Evolutionary conservation across 2,329 filamentous ascomycete genomes (phyloP), one percentile per base, ranked within the genome.

Genomic region (Calonectria naviculata): DNA sequence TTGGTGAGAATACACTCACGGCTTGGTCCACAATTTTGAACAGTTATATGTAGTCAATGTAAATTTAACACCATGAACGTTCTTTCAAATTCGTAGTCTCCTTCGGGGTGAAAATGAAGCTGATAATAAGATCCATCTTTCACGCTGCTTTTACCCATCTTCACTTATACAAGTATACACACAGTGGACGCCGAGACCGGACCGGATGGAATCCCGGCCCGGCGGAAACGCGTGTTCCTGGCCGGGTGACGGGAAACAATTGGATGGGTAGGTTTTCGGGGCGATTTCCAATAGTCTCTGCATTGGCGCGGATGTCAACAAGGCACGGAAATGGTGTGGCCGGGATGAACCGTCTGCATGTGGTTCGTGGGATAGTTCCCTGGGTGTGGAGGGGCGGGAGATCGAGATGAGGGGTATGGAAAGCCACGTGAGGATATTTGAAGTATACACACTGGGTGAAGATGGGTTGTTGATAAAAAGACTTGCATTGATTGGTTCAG

Each of bases 351-450:
- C 46, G 63, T 63, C 29, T 17, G n/a, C 41, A 42, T 31, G 52
- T 62, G 67, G 61, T 69, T 65, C 52, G 61, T 61, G 67, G 42
- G 31, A 38, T 21, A 44, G 42, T 34, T 54, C 10, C 42, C n/a
- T 56, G 38, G 38, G 46, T 62, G 62, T 66, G 63, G 54, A 65
- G 54, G 68, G 44, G 64, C 21, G 54, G 62, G 38, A 58, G 13
- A 47, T 24, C 28, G 31, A 21, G 60, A 24, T 36, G 60, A 52
- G 54, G 62, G 31, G 62, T 41, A 44, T 56, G 21, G 42, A 29
- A 58, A 34, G 28, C 63, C 63, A 67, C 68, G 63, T 70, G 68
- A 70, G 41, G 54, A 44, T 38, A 66, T 66, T 28, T 6, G 21
- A 29, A 13, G 24, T 28, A 9, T 36, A 12, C 34, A 12, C 34